Evolutionary conservation across 73 alveolate species (phyloP).

Genomic region (Stentor roeselii): DNA sequence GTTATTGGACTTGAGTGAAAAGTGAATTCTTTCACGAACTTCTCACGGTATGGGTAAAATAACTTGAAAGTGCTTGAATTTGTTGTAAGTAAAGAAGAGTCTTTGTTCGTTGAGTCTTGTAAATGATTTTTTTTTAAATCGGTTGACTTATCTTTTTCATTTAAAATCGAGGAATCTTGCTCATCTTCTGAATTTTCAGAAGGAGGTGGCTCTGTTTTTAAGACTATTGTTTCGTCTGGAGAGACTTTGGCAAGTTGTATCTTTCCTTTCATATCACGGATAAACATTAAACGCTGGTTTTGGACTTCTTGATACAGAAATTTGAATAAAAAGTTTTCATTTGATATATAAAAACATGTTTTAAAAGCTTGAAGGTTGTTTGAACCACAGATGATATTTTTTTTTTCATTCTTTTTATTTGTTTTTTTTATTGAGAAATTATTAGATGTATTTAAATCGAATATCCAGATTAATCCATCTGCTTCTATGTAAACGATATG

Average conservation of each 20-base stretch:
- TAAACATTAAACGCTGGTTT: too few species aligned
- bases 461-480: not conserved
- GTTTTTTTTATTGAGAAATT: too few species aligned
- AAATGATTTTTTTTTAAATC: not conserved
- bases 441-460: not conserved
- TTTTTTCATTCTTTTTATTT: not conserved
- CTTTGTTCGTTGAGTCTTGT: not conserved
- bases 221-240: not conserved
- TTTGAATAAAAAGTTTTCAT: not conserved
- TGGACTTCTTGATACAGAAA: not conserved
- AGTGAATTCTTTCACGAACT: not conserved
- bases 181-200: too few species aligned
- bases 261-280: not conserved
- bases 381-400: not conserved
- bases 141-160: not conserved
- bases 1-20: not conserved
- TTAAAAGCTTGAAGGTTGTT: not conserved
- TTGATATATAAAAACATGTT: not conserved
- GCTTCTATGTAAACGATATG: not conserved
- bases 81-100: not conserved
- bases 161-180: not conserved
- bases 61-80: not conserved
- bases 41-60: not conserved
- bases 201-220: not conserved
- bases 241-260: not conserved